Conservation (phyloP, 345 rosid species). For the Arabidopsis arenosa region DNA sequence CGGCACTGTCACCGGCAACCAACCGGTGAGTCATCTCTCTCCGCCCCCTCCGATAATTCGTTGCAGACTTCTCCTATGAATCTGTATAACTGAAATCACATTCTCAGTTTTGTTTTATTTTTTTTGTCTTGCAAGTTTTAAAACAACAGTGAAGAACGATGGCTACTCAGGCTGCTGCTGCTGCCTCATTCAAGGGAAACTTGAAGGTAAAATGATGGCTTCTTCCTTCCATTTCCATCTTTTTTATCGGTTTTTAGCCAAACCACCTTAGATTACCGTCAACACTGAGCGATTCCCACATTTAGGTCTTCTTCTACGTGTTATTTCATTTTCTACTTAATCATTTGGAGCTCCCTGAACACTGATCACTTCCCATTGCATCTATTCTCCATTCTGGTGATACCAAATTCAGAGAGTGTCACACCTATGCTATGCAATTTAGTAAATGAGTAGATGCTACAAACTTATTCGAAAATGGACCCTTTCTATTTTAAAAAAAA, state of each 20-base stretch:
- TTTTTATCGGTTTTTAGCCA: not conserved
- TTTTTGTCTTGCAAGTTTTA: not conserved
- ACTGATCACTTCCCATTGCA: not conserved
- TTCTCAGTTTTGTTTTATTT: not conserved
- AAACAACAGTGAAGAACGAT: constrained; percentile 23
- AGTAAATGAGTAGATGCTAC: not conserved
- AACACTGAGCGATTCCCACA: not conserved
- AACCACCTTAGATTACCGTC: not conserved
- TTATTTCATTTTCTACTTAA: not conserved
- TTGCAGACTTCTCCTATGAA: too few species aligned
- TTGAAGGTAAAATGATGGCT: constrained; percentile 27
- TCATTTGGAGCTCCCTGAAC: not conserved
- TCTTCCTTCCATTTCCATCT: not conserved
- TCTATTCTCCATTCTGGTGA: not conserved
- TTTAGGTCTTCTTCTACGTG: constrained; percentile 3
- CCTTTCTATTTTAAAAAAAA: too few species aligned
- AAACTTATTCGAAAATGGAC: not conserved
- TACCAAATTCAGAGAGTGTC: not conserved
- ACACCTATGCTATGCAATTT: not conserved
- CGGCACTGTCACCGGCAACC: not conserved
- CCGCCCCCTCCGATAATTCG: not conserved
- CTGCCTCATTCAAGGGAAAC: constrained; percentile 43
- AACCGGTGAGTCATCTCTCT: not conserved
- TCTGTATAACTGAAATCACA: not conserved
- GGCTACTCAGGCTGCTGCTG: constrained; percentile 44